phyloP scores from a whole-genome alignment of 768 basidiomycete species.

The Leccinum ochraceum region DNA sequence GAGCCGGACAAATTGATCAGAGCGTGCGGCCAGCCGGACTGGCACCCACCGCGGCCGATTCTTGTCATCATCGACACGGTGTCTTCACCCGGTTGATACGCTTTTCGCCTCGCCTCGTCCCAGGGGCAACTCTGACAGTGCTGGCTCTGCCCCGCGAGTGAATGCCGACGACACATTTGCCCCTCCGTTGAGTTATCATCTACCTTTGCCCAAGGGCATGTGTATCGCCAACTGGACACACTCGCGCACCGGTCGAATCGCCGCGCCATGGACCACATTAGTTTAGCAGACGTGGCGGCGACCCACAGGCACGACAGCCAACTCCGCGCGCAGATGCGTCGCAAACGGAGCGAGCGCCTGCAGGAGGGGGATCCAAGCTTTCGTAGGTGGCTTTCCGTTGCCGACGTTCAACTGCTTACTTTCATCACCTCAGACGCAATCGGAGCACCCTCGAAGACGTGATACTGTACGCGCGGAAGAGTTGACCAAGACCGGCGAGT shows the following conservation, averaged over 20 bases:
- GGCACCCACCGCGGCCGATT: neutral
- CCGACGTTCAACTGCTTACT: no score
- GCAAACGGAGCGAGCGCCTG: no score
- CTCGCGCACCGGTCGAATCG: conserved; percentile 20
- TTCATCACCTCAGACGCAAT: no score
- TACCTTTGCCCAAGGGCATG: conserved; percentile 19
- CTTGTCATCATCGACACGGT: neutral
- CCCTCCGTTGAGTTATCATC: conserved; percentile 1
- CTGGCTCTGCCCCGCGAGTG: neutral
- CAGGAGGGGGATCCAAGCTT: no score
- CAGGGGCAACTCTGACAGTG: neutral
- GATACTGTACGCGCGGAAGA: no score
- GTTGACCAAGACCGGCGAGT: no score
- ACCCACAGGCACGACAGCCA: conserved; percentile 21
- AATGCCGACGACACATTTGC: neutral
- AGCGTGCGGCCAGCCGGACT: conserved; percentile 26
- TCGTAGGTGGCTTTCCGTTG: no score
- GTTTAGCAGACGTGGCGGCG: conserved; percentile 22
- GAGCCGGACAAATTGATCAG: conserved; percentile 31
- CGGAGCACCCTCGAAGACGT: no score
- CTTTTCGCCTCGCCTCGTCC: neutral
- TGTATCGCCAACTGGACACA: conserved; percentile 29
- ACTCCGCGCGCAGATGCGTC: no score
- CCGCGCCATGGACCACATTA: conserved; percentile 32
- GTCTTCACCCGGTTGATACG: neutral